Evolutionary conservation across 805 yeast species (phyloP).

Genomic region (Hagleromyces aurorensis): DNA sequence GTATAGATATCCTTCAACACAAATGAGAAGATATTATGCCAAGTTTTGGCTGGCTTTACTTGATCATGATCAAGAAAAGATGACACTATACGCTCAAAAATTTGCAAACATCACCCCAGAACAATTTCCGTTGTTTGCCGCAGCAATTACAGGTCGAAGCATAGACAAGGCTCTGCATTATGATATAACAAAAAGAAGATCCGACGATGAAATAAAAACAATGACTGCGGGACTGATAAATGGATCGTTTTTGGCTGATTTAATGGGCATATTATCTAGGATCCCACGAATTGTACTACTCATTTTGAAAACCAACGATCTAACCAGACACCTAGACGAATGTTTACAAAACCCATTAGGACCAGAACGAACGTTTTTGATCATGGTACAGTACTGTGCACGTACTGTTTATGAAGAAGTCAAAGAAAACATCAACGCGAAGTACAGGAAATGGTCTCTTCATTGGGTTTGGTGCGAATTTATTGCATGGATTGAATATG

Average conservation of each 20-base stretch:
- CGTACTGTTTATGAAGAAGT: constrained; percentile 65
- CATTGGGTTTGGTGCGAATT: constrained; percentile 21
- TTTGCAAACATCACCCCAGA: constrained; percentile 74
- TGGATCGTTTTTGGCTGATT: constrained; percentile 56
- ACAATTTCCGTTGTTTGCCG: constrained; percentile 77
- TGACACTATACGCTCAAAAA: constrained; percentile 66
- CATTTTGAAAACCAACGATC: constrained; percentile 87
- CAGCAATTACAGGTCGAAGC: constrained; percentile 93
- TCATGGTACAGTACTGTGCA: constrained; percentile 88
- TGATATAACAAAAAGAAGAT: constrained; percentile 48
- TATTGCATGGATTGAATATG: constrained; percentile 22
- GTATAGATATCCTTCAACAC: constrained; percentile 73
- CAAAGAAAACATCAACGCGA: constrained; percentile 31
- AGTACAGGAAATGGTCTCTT: constrained; percentile 19
- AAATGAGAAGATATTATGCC: constrained; percentile 75
- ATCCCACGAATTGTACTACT: constrained; percentile 83
- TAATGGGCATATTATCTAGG: constrained; percentile 69
- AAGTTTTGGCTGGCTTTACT: constrained; percentile 87
- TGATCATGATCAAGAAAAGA: constrained; percentile 54
- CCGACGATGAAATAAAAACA: constrained; percentile 51
- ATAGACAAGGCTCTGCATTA: constrained; percentile 64
- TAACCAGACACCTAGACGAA: constrained; percentile 85
- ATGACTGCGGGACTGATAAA: constrained; percentile 61
- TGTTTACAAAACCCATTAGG: constrained; percentile 75
- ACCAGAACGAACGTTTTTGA: constrained; percentile 76